Percentiles rank a stretch among this genome's conserved stretches.
Conservation (phyloP, 2,329 filamentous ascomycete species). For the Cercospora sp. region DNA sequence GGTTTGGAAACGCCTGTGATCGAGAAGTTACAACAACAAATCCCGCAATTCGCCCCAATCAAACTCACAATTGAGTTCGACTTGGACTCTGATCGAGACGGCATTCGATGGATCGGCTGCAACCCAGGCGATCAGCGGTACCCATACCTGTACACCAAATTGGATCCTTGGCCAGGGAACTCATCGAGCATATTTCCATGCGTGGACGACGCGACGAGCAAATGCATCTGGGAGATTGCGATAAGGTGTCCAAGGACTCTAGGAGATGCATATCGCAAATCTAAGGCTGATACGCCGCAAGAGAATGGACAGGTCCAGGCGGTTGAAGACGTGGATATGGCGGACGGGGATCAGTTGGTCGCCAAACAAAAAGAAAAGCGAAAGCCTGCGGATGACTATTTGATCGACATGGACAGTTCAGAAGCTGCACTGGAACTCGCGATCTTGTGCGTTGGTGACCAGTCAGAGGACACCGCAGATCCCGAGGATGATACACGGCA, state of each 20-base stretch:
- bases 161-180: conserved; percentile 73
- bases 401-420: conserved; percentile 62
- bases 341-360: conserved; percentile 36
- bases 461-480: conserved; percentile 78
- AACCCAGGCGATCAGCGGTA: conserved; percentile 77
- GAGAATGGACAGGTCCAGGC: conserved; percentile 42
- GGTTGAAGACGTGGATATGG: conserved; percentile 41
- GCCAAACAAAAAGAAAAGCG: conserved; percentile 25
- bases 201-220: conserved; percentile 77
- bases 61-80: conserved; percentile 73
- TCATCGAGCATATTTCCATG: conserved; percentile 90
- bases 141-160: conserved; percentile 87
- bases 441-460: conserved; percentile 85
- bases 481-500: conserved; percentile 77
- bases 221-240: conserved; percentile 84
- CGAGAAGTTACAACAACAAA: conserved; percentile 32
- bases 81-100: conserved; percentile 75
- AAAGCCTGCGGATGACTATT: conserved; percentile 39
- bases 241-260: conserved; percentile 84
- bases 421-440: conserved; percentile 86
- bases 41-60: conserved; percentile 58
- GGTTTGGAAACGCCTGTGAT: conserved; percentile 33
- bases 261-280: conserved; percentile 65
- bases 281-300: conserved; percentile 33
- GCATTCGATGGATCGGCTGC: conserved; percentile 86